Percentiles rank a stretch among this genome's conserved stretches.
These are phyloP conservation scores for Nadsonia starkeyi-henricii DNA, from an alignment of 1,139 yeast genomes.

Conservation along the genomic window DNA sequence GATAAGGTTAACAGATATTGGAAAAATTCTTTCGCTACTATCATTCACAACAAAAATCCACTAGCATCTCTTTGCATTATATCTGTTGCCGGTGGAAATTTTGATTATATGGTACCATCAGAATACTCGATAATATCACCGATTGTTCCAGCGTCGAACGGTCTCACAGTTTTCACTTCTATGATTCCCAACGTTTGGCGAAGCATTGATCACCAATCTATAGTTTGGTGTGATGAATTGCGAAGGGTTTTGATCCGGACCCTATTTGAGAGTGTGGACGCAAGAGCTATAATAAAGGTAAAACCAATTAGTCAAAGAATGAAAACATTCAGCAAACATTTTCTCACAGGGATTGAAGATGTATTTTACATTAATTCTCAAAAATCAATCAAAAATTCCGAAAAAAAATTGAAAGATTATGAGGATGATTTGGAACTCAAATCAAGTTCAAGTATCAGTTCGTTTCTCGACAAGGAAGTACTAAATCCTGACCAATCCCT, in stretches of 20 bases:
- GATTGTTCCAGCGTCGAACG: conserved; percentile 51
- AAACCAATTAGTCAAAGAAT: conserved; percentile 40
- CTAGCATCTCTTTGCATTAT: conserved; percentile 20
- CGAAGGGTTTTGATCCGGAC: conserved; percentile 42
- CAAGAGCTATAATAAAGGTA: conserved; percentile 37
- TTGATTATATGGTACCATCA: conserved; percentile 62
- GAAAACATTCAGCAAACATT: conserved; percentile 31
- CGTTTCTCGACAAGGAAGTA: no score
- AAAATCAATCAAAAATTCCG: not conserved
- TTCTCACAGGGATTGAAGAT: conserved; percentile 12
- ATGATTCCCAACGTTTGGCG: conserved; percentile 85
- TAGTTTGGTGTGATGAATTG: conserved; percentile 80
- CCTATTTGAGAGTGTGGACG: conserved; percentile 42
- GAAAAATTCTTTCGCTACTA: conserved; percentile 33
- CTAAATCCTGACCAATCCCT: no score
- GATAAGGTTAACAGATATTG: conserved; percentile 60
- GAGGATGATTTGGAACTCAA: not conserved
- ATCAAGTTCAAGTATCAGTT: conserved; percentile 1
- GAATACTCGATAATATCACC: conserved; percentile 62
- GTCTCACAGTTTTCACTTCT: conserved; percentile 62
- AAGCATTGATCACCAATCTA: conserved; percentile 74
- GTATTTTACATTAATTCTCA: not conserved
- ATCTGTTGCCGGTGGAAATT: conserved; percentile 66
- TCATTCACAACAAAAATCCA: conserved; percentile 19
- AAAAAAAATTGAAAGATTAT: not conserved